A percentile compares a stretch with the other conserved stretches of the same genome.
phyloP scores from a whole-genome alignment of 106 monocot genomes.

The Dendrobium huoshanense region DNA sequence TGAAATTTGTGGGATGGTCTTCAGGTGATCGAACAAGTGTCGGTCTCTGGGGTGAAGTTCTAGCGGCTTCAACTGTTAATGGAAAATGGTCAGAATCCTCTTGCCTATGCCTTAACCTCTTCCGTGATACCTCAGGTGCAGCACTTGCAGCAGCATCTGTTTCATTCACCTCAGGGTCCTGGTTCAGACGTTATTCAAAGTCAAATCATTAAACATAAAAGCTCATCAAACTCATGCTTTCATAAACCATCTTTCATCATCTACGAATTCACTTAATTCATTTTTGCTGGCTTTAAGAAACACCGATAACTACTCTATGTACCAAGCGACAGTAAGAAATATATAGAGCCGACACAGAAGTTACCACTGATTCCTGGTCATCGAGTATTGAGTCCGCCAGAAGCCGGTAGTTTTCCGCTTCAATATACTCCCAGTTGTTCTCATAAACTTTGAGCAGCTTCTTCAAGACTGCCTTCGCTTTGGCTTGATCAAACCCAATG shows the following conservation, averaged over 20 bases:
- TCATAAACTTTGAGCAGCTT: conserved; percentile 40
- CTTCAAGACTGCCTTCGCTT: conserved; percentile 35
- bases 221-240: background rate
- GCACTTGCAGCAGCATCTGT: conserved; percentile 10
- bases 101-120: conserved; percentile 14
- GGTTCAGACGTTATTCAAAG: background rate
- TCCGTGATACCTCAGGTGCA: conserved; percentile 11
- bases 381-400: conserved; percentile 60
- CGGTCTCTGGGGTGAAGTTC: conserved; percentile 4
- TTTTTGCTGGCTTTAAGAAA: background rate
- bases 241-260: background rate
- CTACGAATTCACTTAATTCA: background rate
- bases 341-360: background rate
- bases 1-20: background rate
- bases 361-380: conserved; percentile 18
- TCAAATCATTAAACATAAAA: background rate
- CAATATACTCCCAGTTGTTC: conserved; percentile 60
- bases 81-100: conserved; percentile 7
- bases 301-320: background rate
- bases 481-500: conserved; percentile 31
- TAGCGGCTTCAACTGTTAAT: background rate
- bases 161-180: conserved; percentile 1
- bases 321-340: background rate
- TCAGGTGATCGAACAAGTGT: conserved; percentile 6
- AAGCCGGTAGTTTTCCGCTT: conserved; percentile 56